Evolutionary conservation across 148 eudicot species (phyloP).

Genomic region (Arctostaphylos glauca): DNA sequence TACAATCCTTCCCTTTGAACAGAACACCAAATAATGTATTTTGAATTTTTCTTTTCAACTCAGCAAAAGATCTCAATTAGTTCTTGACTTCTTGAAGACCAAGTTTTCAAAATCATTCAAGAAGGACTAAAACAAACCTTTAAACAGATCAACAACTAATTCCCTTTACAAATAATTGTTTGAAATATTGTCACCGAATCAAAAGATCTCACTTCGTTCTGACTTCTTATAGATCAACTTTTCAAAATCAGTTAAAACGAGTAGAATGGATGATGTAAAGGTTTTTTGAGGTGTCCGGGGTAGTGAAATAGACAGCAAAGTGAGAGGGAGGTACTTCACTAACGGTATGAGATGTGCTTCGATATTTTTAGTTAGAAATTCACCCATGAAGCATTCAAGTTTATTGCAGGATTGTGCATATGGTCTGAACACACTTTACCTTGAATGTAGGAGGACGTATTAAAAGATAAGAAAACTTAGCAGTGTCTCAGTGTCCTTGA

Average conservation of each 20-base stretch:
- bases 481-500: not conserved
- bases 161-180: not conserved
- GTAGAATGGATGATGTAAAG: not conserved
- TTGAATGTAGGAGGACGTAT: not conserved
- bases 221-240: not conserved
- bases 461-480: not conserved
- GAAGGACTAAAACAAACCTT: not conserved
- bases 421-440: not conserved
- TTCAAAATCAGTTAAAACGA: not conserved
- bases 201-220: not conserved
- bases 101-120: not conserved
- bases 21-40: not conserved
- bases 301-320: too few relatives aligned
- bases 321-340: not conserved
- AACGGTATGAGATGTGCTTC: not conserved
- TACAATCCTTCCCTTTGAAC: not conserved
- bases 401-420: not conserved
- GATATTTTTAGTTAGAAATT: not conserved
- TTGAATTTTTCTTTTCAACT: not conserved
- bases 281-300: not conserved
- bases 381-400: not conserved
- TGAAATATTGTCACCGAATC: not conserved
- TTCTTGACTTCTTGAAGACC: not conserved
- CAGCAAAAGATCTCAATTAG: not conserved
- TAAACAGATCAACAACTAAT: not conserved